Evolutionary conservation across 345 rosid species (phyloP).

Genomic region (Linum usitatissimum): DNA sequence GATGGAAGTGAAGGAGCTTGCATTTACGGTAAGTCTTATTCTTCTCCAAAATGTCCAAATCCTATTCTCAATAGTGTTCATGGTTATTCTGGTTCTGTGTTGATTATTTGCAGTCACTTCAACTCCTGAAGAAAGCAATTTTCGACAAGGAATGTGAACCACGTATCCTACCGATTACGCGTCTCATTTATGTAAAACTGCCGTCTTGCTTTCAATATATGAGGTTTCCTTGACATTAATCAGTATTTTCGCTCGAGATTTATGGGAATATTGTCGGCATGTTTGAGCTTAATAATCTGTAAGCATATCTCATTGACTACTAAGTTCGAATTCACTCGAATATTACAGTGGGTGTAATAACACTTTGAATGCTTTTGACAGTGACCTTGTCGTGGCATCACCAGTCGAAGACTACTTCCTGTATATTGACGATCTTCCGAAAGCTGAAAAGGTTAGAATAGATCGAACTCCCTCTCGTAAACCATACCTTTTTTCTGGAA

Average conservation of each 20-base stretch:
- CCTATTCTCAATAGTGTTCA: not conserved
- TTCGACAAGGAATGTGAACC: constrained; percentile 78
- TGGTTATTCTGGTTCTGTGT: constrained; percentile 8
- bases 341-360: constrained; percentile 2
- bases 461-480: constrained; percentile 5
- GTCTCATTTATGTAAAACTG: constrained; percentile 1
- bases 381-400: constrained; percentile 91
- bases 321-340: not conserved
- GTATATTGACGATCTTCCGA: constrained; percentile 59
- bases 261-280: constrained; percentile 88
- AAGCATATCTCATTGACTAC: constrained; percentile 21
- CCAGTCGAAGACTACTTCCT: constrained; percentile 88
- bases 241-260: constrained; percentile 87
- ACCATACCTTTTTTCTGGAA: not conserved
- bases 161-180: constrained; percentile 40
- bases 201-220: not conserved
- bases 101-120: constrained; percentile 52
- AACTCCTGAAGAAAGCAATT: constrained; percentile 64
- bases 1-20: constrained; percentile 67
- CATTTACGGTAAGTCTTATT: constrained; percentile 40
- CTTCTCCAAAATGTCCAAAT: not conserved
- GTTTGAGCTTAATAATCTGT: constrained; percentile 96
- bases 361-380: constrained; percentile 28
- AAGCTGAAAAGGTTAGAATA: constrained; percentile 46
- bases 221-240: constrained; percentile 40